Base-by-base conservation (phyloP, 768 basidiomycete species). In the Kwoniella dejecticola region DNA sequence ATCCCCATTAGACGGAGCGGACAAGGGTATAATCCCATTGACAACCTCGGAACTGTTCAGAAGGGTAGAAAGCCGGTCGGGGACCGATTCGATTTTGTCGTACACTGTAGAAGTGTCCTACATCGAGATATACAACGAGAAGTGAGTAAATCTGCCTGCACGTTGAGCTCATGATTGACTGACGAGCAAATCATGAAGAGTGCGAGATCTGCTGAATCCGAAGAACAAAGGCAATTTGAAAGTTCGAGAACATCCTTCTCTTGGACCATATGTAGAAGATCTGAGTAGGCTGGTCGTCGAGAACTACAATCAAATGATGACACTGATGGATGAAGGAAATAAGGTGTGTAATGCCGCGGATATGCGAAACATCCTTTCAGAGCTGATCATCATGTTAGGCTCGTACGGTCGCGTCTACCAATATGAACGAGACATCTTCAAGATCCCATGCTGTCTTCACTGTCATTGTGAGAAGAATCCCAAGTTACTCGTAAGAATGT, bases 351-450 rank as follows among this genome's bases (percentile, higher is more conserved):
- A n/a, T n/a, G n/a, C n/a, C n/a, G n/a, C n/a, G 15, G 33, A 36
- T 36, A 7, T 7, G 33, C n/a, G 33, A 36, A 36, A 7, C 15
- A 36, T 15, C 7, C 33, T 7, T 36, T 7, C 7, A 15, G 7
- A 36, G 33, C 33, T 36, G 15, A 36, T 36, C 33, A n/a, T 36
- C 15, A 36, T 7, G 15, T 15, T 63, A 80, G 77, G 94, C 96
- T 52, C 84, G 96, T 50, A 98, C 96, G 13, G 95, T 99, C 23
- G 96, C 96, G 21, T 94, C 96, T 24, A 99, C 96, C 21, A 93
- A 96, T 80, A 99, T 99, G 96, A 99, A 99, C 81, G 96, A 97
- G 81, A 96, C 93, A 85, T 95, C 92, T 7, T 96, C 93, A 12
- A 89, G 96, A 75, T 96, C 93, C 13, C 96, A 99, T 82, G 93